These are phyloP conservation scores for Posidonia australis DNA, from an alignment of 106 monocot genomes.

Conservation along the genomic window DNA sequence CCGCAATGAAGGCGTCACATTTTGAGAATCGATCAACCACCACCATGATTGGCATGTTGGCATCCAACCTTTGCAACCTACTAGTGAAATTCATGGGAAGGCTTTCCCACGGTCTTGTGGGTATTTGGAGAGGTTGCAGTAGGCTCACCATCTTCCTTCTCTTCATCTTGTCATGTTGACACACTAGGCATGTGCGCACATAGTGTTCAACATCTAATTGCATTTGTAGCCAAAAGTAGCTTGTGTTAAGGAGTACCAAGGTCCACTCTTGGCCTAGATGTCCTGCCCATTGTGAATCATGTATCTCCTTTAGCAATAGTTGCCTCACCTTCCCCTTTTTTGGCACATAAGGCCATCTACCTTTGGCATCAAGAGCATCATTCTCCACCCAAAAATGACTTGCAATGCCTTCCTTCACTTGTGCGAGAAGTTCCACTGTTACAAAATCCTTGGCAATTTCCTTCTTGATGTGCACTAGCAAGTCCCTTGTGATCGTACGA, in stretches of 20 bases:
- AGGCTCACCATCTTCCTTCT: no score
- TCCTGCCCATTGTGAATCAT: background rate
- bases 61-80: background rate
- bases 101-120: no score
- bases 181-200: background rate
- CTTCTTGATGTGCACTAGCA: background rate
- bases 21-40: no score
- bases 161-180: background rate
- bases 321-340: background rate
- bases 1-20: background rate
- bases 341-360: conserved; percentile 1
- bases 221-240: no score
- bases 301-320: background rate
- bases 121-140: background rate
- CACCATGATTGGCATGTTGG: no score
- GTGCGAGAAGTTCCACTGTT: background rate
- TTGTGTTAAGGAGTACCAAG: background rate
- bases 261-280: background rate
- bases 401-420: background rate
- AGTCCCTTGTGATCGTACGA: background rate
- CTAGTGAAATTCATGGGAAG: background rate
- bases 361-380: background rate
- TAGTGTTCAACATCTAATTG: no score
- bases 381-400: background rate
- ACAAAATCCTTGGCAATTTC: background rate